Evolutionary conservation across 2,329 filamentous ascomycete species (phyloP).

Genomic region (Cryphonectria naterciae): DNA sequence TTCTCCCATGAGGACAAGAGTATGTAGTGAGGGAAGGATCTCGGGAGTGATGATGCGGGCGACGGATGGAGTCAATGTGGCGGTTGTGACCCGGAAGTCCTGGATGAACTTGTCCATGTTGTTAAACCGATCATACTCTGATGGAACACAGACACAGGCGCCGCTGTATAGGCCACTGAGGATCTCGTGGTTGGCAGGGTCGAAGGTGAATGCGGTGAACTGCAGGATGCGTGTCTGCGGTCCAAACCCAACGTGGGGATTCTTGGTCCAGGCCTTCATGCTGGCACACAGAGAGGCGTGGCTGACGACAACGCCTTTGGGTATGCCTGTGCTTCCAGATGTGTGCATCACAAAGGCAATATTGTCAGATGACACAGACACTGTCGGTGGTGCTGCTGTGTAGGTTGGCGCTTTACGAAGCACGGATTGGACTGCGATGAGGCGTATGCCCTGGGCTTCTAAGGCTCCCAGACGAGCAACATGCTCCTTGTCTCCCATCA

Average conservation of each 20-base stretch:
- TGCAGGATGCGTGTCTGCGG: constrained; percentile 49
- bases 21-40: constrained; percentile 24
- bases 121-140: constrained; percentile 40
- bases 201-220: constrained; percentile 58
- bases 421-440: background rate
- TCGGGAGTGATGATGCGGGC: constrained; percentile 30
- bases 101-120: constrained; percentile 38
- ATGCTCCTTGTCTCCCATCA: background rate
- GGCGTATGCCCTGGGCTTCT: background rate
- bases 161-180: constrained; percentile 49
- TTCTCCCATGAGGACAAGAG: constrained; percentile 32
- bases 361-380: constrained; percentile 5
- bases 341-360: constrained; percentile 67
- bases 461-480: background rate
- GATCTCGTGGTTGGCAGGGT: constrained; percentile 59
- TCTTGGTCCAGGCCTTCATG: constrained; percentile 44
- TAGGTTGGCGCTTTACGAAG: constrained; percentile 13
- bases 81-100: constrained; percentile 29
- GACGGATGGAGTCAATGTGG: constrained; percentile 34
- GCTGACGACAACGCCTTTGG: constrained; percentile 64
- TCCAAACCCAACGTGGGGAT: constrained; percentile 47
- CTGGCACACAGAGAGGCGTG: constrained; percentile 46
- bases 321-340: constrained; percentile 71
- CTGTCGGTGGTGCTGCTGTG: constrained; percentile 16
- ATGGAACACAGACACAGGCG: constrained; percentile 20